Evolutionary conservation across 495 filamentous ascomycete species (phyloP).

Genomic region (Jackrogersella minutella): DNA sequence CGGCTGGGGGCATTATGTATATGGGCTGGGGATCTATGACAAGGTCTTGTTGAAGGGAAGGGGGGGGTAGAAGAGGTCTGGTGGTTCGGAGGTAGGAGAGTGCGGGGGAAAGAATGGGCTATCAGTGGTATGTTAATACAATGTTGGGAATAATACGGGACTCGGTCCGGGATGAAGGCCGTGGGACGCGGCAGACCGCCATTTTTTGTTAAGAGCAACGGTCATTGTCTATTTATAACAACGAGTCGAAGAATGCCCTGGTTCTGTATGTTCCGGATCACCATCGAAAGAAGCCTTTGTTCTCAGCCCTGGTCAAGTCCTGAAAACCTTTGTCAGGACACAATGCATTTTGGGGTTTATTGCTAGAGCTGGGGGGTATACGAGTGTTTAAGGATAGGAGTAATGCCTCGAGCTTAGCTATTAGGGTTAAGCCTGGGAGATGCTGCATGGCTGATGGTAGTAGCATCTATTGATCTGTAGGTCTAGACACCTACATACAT

Average conservation of each 20-base stretch:
- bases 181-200: not conserved
- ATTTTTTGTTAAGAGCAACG: not conserved
- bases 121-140: not conserved
- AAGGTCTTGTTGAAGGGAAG: not conserved
- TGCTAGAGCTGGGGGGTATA: not conserved
- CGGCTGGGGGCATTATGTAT: not conserved
- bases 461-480: too few species aligned
- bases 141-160: not conserved
- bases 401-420: not conserved
- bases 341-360: slow-evolving; percentile 12
- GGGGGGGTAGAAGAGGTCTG: not conserved
- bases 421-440: not conserved
- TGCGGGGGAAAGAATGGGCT: not conserved
- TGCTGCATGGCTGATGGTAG: too few species aligned
- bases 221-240: not conserved
- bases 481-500: too few species aligned
- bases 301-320: not conserved
- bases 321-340: slow-evolving; percentile 3
- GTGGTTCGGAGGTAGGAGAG: not conserved
- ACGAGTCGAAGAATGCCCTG: not conserved
- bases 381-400: not conserved
- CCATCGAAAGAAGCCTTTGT: not conserved
- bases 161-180: not conserved
- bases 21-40: too few species aligned
- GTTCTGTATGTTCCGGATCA: not conserved